A percentile compares a stretch with the other conserved stretches of the same genome.
Evolutionary conservation across 148 eudicot species (phyloP).

Genomic region (Agrostemma githago): DNA sequence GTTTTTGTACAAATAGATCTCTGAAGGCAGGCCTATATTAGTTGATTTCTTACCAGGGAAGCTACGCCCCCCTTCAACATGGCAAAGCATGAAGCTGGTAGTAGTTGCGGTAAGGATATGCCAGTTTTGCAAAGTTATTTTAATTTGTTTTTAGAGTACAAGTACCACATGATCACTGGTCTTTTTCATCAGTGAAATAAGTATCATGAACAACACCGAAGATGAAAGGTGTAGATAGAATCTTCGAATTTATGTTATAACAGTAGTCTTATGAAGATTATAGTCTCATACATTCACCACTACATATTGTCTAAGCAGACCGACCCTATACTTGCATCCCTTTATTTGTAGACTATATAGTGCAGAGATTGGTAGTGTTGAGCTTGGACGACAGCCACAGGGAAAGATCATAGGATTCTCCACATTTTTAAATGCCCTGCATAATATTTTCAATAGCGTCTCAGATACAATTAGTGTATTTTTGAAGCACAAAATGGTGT

Average conservation of each 20-base stretch:
- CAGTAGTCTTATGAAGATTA: not conserved
- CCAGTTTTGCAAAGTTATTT: too few species aligned
- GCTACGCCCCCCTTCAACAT: too few species aligned
- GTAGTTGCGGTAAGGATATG: too few species aligned
- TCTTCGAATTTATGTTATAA: not conserved
- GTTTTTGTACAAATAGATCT: too few species aligned
- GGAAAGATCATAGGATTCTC: not conserved
- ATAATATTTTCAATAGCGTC: not conserved
- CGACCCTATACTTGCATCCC: not conserved
- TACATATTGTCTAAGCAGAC: not conserved
- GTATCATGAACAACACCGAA: not conserved
- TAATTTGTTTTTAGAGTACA: too few species aligned
- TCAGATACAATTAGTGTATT: not conserved
- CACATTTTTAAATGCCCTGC: slow-evolving; percentile 4
- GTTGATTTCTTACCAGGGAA: too few species aligned
- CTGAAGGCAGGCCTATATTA: too few species aligned
- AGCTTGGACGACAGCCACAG: not conserved
- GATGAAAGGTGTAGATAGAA: not conserved
- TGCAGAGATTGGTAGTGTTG: not conserved
- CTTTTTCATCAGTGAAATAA: too few species aligned
- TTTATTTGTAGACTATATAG: not conserved
- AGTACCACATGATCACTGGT: too few species aligned
- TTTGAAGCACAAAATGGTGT: not conserved
- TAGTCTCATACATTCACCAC: not conserved
- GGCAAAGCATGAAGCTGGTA: too few species aligned